These are phyloP conservation scores for Lodderomyces margitis DNA, from an alignment of 1,139 yeast species.

Conservation along the genomic window DNA sequence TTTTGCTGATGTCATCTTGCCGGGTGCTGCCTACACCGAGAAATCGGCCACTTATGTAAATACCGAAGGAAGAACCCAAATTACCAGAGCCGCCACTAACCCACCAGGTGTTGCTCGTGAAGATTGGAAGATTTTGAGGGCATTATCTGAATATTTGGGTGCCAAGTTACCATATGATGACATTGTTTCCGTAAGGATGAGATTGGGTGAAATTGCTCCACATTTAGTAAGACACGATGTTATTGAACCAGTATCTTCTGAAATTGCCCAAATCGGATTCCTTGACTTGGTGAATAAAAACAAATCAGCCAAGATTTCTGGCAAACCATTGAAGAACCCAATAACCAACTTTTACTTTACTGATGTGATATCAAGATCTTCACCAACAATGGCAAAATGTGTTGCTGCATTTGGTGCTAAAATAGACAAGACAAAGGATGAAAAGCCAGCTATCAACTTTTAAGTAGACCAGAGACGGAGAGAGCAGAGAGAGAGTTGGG, in stretches of 20 bases:
- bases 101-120: constrained; percentile 94
- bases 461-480: no score
- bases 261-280: constrained; percentile 60
- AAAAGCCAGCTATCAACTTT: constrained; percentile 42
- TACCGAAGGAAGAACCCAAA: constrained; percentile 88
- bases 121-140: constrained; percentile 89
- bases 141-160: constrained; percentile 75
- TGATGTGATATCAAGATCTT: constrained; percentile 81
- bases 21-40: constrained; percentile 89
- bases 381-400: constrained; percentile 90
- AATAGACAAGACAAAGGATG: constrained; percentile 57
- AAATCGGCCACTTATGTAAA: constrained; percentile 85
- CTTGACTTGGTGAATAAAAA: constrained; percentile 42
- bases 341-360: constrained; percentile 85
- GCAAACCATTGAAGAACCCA: constrained; percentile 61
- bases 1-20: constrained; percentile 82
- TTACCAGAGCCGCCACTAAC: constrained; percentile 82
- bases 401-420: constrained; percentile 64
- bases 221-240: constrained; percentile 75
- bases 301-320: constrained; percentile 39
- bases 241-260: constrained; percentile 64
- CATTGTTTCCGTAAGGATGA: constrained; percentile 61
- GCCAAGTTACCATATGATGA: constrained; percentile 78
- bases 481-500: constrained; percentile 1
- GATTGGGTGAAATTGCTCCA: constrained; percentile 80